Evolutionary conservation across 768 basidiomycete species (phyloP), one percentile per base, ranked within the genome.

Genomic region (Leccinellum luteum): DNA sequence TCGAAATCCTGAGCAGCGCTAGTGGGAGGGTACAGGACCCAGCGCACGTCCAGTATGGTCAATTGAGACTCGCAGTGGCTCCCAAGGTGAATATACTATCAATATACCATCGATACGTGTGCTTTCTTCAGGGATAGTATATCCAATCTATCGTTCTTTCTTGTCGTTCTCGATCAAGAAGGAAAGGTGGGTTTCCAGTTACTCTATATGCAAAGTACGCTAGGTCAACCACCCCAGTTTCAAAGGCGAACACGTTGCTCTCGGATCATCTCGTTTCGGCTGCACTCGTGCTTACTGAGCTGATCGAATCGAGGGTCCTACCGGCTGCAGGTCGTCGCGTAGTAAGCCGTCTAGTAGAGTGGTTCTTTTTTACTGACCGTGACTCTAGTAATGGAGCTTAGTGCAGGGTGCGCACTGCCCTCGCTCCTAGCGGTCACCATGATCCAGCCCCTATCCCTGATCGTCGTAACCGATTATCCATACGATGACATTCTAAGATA

Each of bases 191-290:
- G 75, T 70, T 43, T 50, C 17, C 32, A 38, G 12, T 56, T 51
- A 38, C 56, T 57, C 43, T 25, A 60, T 69, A 19, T 19, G n/a
- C 2, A 43, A 48, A 21, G 49, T 6, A 21, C 30, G 10, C 32
- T 41, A 41, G 13, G 17, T 43, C 31, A 35, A 44, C 44, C 27
- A 41, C 3, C 15, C 13, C 44, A 52, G 32, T 48, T 19, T 48
- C 1, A 38, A 68, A 89, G 86, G 85, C 87, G 28, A 87, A 83
- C 59, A 87, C 85, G 14, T 76, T 89, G 10, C 75, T 90, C 21
- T 88, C 87, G 50, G 87, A 90, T 69, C 85, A 87, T 60, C 75
- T 89, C 3, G 90, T 89, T 67, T 89, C 85, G 38, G 87, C 86
- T 15, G 80, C 82, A 9, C 75, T 90, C 8, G 79, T 85, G 55